Conservation (phyloP, 2,329 filamentous ascomycete species). For the Monosporascus ibericus region DNA sequence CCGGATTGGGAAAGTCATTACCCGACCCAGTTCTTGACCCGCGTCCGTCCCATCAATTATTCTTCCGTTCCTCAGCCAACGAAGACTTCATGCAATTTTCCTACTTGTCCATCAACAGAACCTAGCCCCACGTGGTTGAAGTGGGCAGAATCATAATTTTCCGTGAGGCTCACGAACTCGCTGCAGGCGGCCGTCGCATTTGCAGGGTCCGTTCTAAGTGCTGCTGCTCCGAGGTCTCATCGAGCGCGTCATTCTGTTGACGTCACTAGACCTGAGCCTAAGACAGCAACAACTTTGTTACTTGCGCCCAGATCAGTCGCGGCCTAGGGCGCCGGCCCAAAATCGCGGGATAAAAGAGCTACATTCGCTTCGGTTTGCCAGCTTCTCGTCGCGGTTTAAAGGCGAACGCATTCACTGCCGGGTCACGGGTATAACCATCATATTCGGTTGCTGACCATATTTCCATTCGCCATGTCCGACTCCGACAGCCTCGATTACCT, state of each 20-base stretch:
- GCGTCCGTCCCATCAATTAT: no score
- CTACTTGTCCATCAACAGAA: no score
- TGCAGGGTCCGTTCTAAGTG: not conserved
- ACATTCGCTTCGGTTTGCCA: not conserved
- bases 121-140: no score
- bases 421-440: not conserved
- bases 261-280: not conserved
- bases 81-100: no score
- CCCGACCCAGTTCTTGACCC: no score
- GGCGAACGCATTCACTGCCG: no score
- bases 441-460: not conserved
- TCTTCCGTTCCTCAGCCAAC: no score
- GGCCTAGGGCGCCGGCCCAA: not conserved
- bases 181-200: no score
- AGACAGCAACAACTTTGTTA: not conserved
- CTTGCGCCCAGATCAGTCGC: not conserved
- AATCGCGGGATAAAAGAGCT: not conserved
- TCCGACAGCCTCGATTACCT: slow-evolving; percentile 73
- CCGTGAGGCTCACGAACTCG: no score
- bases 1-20: no score
- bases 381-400: not conserved
- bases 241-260: not conserved
- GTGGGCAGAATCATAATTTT: no score
- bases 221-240: no score
- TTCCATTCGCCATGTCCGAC: slow-evolving; percentile 47